These are phyloP conservation scores for Boletus pseudo-olivaceus DNA, from an alignment of 768 basidiomycete species.

Conservation along the genomic window DNA sequence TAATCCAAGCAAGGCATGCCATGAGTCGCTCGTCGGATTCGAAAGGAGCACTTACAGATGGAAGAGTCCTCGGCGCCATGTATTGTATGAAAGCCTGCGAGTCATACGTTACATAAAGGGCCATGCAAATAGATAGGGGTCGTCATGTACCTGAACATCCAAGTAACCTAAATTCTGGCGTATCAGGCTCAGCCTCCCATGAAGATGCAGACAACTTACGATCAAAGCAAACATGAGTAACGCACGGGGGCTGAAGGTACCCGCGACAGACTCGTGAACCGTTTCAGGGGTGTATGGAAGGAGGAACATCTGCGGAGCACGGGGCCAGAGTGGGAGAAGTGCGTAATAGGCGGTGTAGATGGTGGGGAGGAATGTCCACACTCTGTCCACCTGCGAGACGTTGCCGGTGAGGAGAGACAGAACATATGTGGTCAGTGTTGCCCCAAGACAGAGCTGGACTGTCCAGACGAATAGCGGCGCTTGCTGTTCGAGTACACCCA, in stretches of 20 bases:
- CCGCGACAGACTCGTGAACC: conserved; percentile 30
- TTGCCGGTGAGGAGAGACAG: conserved; percentile 69
- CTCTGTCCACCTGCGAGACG: conserved; percentile 83
- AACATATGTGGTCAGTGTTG: conserved; percentile 49
- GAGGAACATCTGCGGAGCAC: conserved; percentile 34
- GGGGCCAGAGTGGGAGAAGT: conserved; percentile 61
- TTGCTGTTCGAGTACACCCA: conserved; percentile 17
- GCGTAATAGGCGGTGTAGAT: conserved; percentile 84
- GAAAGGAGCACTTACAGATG: conserved; percentile 45
- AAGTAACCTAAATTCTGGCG: conserved; percentile 34
- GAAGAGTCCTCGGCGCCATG: conserved; percentile 80
- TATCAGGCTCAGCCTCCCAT: not conserved
- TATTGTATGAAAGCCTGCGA: conserved; percentile 69
- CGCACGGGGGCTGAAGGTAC: conserved; percentile 67
- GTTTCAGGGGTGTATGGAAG: conserved; percentile 55
- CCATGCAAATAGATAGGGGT: conserved; percentile 7
- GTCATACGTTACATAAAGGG: conserved; percentile 19
- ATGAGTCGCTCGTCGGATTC: not conserved
- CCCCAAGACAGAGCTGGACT: conserved; percentile 52
- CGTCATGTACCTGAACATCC: conserved; percentile 56
- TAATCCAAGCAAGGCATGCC: conserved; percentile 24
- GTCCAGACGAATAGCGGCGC: conserved; percentile 55
- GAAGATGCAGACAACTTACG: conserved; percentile 33
- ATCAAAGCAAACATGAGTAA: conserved; percentile 70
- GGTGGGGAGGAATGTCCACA: conserved; percentile 77